Base-by-base conservation (phyloP, 192 early-diverging fungal genomes). In the Gaertneriomyces sp. region DNA sequence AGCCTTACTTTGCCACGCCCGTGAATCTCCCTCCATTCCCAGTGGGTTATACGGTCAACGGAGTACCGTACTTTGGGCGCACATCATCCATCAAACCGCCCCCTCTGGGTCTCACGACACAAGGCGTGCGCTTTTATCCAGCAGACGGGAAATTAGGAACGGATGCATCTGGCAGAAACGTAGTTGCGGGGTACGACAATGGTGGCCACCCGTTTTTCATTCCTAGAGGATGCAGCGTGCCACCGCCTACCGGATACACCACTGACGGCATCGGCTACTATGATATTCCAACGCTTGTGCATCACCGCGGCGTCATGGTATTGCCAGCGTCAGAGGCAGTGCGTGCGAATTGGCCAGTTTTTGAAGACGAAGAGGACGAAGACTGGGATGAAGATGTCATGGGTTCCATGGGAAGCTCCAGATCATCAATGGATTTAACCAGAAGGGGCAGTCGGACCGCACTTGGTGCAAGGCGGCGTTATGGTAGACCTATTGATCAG, bases 1-100 rank as follows among this genome's bases (percentile, higher is more conserved):
- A 86, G 52, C 80, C 84, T 20, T 86, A 83, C 57, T 86, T 82
- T 73, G 55, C 80, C 0, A 78, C 81, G 0, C 80, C 84, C 4
- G 71, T 81, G 6, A 75, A 71, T 60, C 42, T 83, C 41, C 76
- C 79, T 0, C 74, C 80, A 1, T 63, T 76, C 5, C 84, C 81
- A 10, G 75, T 63, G 12, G 80, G 79, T 10, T 85, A 85, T 59
- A 82, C 77, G 12, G 20, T 64, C 5, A 68, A 68, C 2, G 66
- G 66, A 50, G 59, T 77, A 10, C 81, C 84, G 11, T 85, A 78
- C 53, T 85, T 73, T 74, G 81, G 76, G 7, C 73, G 70, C 59
- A 71, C 69, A 4, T 60, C 84, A 4, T 52, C 60, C 7, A 63
- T 85, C 16, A 85, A 85, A 53, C 74, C 79, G 6, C 60, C 73